These are phyloP conservation scores for Myrmaecium sp. DNA, from an alignment of 2,329 filamentous ascomycete species.

Conservation along the genomic window DNA sequence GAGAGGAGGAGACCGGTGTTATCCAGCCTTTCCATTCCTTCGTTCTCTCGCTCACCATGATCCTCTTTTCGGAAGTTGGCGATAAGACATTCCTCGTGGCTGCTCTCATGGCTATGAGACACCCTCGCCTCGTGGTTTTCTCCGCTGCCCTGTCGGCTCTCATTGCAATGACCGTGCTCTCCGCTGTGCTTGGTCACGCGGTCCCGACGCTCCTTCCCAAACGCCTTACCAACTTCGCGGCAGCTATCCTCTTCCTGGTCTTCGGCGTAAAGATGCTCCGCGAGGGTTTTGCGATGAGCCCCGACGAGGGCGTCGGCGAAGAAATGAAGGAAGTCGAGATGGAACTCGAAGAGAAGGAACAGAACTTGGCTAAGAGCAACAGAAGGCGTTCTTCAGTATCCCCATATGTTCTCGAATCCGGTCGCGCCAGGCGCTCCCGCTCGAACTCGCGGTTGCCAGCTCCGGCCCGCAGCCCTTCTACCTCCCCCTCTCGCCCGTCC, in stretches of 20 bases:
- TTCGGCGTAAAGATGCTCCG: constrained; percentile 73
- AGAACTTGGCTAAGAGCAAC: constrained; percentile 46
- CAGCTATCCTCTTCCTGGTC: constrained; percentile 69
- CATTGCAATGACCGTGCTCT: constrained; percentile 86
- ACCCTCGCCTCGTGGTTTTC: constrained; percentile 84
- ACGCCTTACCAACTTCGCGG: constrained; percentile 75
- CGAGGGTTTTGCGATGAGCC: constrained; percentile 78
- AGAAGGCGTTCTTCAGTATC: constrained; percentile 51
- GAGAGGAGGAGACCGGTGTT: constrained; percentile 39
- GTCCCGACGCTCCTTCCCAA: constrained; percentile 83
- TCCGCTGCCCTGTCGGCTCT: constrained; percentile 85
- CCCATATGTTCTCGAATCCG: constrained; percentile 66
- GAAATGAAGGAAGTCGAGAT: constrained; percentile 96
- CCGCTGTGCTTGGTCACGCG: constrained; percentile 79
- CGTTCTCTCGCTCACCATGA: constrained; percentile 88
- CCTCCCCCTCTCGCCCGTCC: constrained; percentile 21
- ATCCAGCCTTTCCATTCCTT: constrained; percentile 79
- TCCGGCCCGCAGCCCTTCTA: constrained; percentile 64
- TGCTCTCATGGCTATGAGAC: constrained; percentile 97
- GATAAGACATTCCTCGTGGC: constrained; percentile 98
- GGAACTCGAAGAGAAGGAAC: constrained; percentile 87
- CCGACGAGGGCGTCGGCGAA: constrained; percentile 79
- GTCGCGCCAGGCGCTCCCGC: constrained; percentile 54
- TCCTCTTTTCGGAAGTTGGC: constrained; percentile 87
- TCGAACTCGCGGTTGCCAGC: constrained; percentile 64